Conservation (phyloP, 345 rosid genomes). For the Eucalyptus pauciflora region DNA sequence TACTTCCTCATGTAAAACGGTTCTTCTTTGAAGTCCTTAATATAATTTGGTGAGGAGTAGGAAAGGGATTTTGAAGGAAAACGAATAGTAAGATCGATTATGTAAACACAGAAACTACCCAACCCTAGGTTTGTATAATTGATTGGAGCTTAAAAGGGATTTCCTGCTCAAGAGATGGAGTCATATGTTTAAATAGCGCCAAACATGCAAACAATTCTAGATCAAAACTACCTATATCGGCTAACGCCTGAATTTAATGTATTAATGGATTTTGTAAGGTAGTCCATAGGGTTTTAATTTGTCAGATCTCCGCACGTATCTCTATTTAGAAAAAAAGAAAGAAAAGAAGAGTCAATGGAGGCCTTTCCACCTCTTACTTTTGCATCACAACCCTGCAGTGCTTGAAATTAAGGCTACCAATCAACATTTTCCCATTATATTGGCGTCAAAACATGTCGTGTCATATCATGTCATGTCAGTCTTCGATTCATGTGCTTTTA, state of each 20-base stretch:
- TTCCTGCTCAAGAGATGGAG: neutral
- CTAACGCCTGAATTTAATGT: neutral
- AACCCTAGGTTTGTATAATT: neutral
- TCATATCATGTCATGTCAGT: neutral
- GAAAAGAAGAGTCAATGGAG: neutral
- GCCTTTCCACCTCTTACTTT: neutral
- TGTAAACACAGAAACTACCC: neutral
- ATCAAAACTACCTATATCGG: neutral
- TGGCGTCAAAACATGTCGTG: accelerated
- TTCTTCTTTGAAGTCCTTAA: neutral
- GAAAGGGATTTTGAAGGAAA: neutral
- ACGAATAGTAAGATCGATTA: no score
- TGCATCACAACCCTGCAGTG: neutral
- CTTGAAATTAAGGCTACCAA: neutral
- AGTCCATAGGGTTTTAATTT: neutral
- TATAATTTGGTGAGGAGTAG: neutral
- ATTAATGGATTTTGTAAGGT: neutral
- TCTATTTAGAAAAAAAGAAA: neutral
- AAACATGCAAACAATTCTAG: neutral
- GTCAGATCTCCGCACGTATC: neutral
- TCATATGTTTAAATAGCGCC: neutral
- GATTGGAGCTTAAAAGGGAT: neutral
- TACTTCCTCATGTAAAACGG: neutral
- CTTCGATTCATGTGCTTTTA: neutral
- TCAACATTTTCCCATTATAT: neutral